Evolutionary conservation across 768 basidiomycete species (phyloP).

Genomic region (Wakefieldia striispora): DNA sequence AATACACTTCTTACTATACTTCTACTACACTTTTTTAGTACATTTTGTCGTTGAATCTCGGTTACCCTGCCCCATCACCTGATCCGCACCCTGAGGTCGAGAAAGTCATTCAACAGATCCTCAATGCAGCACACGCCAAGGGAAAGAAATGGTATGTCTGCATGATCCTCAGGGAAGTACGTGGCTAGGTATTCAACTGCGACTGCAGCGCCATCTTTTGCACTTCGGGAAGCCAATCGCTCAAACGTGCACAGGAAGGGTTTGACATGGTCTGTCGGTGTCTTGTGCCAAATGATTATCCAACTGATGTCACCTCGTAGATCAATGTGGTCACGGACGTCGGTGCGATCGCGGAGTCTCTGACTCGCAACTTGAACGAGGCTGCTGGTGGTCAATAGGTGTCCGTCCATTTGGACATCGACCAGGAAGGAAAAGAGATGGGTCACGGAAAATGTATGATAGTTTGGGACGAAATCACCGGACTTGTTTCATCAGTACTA

Average conservation of each 20-base stretch:
- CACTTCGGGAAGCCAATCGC: slow-evolving; percentile 42
- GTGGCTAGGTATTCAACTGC: not conserved
- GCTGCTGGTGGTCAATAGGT: slow-evolving; percentile 17
- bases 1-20: no score
- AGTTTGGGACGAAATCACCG: not conserved
- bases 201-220: slow-evolving; percentile 48
- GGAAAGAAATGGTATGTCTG: slow-evolving; percentile 61
- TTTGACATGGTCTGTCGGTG: slow-evolving; percentile 47
- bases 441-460: not conserved
- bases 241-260: slow-evolving; percentile 44
- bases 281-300: not conserved
- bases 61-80: slow-evolving; percentile 58
- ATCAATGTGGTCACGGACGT: slow-evolving; percentile 49
- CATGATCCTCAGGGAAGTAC: not conserved
- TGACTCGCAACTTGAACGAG: slow-evolving; percentile 20
- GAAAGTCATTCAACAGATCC: slow-evolving; percentile 52
- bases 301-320: slow-evolving; percentile 27
- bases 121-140: slow-evolving; percentile 46
- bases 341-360: slow-evolving; percentile 42
- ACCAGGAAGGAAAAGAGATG: not conserved
- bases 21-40: no score
- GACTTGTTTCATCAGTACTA: not conserved
- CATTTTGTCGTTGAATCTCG: slow-evolving; percentile 62
- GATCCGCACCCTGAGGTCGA: slow-evolving; percentile 67
- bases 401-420: slow-evolving; percentile 10